Percentiles rank a stretch among this genome's conserved stretches.
Conservation (phyloP, 2,329 filamentous ascomycete species). For the Penicillium polonicum region DNA sequence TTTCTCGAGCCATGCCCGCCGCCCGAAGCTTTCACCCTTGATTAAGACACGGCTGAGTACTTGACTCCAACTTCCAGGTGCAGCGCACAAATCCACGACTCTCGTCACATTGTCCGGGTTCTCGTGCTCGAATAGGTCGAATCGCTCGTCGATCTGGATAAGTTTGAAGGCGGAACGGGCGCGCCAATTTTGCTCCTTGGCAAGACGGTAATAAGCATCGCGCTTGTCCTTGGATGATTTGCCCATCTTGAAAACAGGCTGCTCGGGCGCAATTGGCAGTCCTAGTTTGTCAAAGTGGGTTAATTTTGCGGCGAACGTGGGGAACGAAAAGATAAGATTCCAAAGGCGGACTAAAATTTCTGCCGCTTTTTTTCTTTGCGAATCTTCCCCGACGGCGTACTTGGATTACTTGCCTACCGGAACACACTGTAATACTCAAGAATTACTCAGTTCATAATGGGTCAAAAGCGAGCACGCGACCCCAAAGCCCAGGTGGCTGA, state of each 20-base stretch:
- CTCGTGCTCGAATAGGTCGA: conserved; percentile 75
- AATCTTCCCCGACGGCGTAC: conserved; percentile 18
- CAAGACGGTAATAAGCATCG: conserved; percentile 94
- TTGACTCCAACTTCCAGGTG: conserved; percentile 95
- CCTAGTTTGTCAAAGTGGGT: conserved; percentile 13
- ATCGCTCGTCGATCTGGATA: conserved; percentile 92
- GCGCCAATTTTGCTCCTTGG: conserved; percentile 98
- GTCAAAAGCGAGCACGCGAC: conserved; percentile 38
- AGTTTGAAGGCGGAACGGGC: conserved; percentile 96
- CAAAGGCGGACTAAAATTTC: conserved; percentile 30
- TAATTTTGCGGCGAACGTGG: conserved; percentile 28
- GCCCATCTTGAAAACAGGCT: conserved; percentile 60
- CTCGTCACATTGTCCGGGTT: conserved; percentile 71
- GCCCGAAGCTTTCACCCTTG: conserved; percentile 86
- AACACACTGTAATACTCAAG: not conserved
- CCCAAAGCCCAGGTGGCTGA: conserved; percentile 29
- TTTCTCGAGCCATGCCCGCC: conserved; percentile 81
- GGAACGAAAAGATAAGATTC: conserved; percentile 37
- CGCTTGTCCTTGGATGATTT: conserved; percentile 99
- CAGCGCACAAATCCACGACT: conserved; percentile 93
- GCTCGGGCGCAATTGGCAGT: conserved; percentile 1
- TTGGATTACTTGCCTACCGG: conserved; percentile 5
- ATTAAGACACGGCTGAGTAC: conserved; percentile 91
- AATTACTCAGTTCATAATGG: conserved; percentile 27
- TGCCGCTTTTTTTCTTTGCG: conserved; percentile 39